Conservation (phyloP, 1,284 basidiomycete species). For the Ustilago sp. region DNA sequence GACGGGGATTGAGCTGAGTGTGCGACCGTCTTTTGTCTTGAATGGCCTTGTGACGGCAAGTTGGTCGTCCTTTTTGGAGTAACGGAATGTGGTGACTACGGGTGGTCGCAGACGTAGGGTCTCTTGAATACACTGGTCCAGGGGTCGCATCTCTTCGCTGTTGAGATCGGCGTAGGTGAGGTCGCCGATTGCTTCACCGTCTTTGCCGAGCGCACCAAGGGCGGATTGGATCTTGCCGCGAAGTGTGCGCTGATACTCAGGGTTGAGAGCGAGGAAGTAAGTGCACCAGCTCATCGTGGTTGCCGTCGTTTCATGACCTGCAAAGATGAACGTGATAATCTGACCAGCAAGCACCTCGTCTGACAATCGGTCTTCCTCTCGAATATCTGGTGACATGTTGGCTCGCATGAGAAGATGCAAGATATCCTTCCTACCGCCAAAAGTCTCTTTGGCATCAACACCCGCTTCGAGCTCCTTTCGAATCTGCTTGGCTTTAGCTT, state of each 20-base stretch:
- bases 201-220: slow-evolving; percentile 35
- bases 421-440: slow-evolving; percentile 52
- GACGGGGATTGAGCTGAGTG: slow-evolving; percentile 56
- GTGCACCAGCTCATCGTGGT: slow-evolving; percentile 63
- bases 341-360: slow-evolving; percentile 59
- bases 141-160: slow-evolving; percentile 53
- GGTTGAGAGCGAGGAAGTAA: slow-evolving; percentile 54
- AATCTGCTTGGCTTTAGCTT: slow-evolving; percentile 43
- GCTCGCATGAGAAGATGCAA: slow-evolving; percentile 50
- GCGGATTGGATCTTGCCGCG: slow-evolving; percentile 44
- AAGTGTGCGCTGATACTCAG: slow-evolving; percentile 46
- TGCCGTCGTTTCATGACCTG: slow-evolving; percentile 65
- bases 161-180: slow-evolving; percentile 54
- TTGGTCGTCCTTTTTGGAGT: slow-evolving; percentile 54
- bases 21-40: slow-evolving; percentile 53
- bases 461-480: slow-evolving; percentile 47
- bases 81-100: slow-evolving; percentile 57
- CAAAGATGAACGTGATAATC: slow-evolving; percentile 64
- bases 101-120: slow-evolving; percentile 57
- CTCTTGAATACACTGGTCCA: slow-evolving; percentile 61
- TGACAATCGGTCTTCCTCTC: slow-evolving; percentile 37
- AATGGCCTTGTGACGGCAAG: slow-evolving; percentile 58
- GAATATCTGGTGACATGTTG: slow-evolving; percentile 53
- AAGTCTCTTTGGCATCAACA: slow-evolving; percentile 46
- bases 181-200: slow-evolving; percentile 41